phyloP scores from a whole-genome alignment of 352 stramenopile genomes.

The Phytophthora megakarya region DNA sequence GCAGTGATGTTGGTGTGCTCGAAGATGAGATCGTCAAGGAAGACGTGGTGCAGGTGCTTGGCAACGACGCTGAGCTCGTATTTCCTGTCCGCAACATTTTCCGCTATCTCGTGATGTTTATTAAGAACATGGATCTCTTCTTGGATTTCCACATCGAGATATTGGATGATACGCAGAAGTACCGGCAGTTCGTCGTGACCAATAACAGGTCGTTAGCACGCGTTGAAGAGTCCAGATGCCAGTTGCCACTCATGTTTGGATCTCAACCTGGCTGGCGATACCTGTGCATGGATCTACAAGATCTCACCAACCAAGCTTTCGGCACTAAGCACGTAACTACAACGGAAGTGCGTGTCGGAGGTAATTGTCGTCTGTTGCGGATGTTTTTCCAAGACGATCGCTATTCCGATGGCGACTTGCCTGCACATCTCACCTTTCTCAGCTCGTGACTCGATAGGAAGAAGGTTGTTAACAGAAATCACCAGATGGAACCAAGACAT shows the following conservation, averaged over 20 bases:
- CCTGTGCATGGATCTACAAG: constrained; percentile 78
- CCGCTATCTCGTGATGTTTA: constrained; percentile 81
- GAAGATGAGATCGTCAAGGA: constrained; percentile 81
- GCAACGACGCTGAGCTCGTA: constrained; percentile 69
- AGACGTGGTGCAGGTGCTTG: constrained; percentile 75
- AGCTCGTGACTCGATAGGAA: too few relatives aligned
- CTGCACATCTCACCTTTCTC: constrained; percentile 69
- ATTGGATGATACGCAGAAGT: constrained; percentile 70
- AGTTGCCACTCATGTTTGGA: constrained; percentile 67
- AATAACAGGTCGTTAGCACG: constrained; percentile 73
- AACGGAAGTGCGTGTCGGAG: constrained; percentile 60
- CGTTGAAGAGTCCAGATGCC: constrained; percentile 54
- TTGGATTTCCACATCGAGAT: constrained; percentile 74
- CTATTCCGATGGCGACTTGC: constrained; percentile 73
- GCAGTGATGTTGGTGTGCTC: constrained; percentile 68
- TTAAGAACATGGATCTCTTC: constrained; percentile 82
- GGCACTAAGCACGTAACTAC: constrained; percentile 75
- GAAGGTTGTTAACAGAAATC: too few relatives aligned
- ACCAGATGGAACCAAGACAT: too few relatives aligned
- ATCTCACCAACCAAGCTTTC: constrained; percentile 70
- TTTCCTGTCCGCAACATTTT: constrained; percentile 75
- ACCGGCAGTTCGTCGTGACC: constrained; percentile 65
- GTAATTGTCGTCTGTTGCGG: constrained; percentile 73
- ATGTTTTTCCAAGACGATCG: constrained; percentile 84
- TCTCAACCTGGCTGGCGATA: constrained; percentile 60